Evolutionary conservation across 2,329 filamentous ascomycete genomes (phyloP).

Genomic region (Polytolypa hystricis): DNA sequence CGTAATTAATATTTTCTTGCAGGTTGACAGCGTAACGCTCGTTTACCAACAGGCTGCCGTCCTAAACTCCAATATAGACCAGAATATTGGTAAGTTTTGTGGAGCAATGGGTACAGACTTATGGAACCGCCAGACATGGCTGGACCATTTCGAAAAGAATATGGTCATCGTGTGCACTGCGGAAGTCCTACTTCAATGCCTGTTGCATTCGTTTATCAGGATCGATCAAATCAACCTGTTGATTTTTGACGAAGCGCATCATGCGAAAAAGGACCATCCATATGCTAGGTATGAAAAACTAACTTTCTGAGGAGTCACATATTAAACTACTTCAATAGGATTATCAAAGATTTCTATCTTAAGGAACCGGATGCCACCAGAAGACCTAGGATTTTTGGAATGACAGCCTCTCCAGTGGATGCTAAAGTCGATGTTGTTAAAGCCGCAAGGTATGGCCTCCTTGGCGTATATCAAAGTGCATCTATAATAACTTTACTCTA

Average conservation of each 20-base stretch:
- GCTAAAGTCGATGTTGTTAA: conserved; percentile 60
- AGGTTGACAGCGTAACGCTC: conserved; percentile 77
- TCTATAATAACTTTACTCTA: conserved; percentile 7
- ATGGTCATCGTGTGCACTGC: conserved; percentile 90
- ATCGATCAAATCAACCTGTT: conserved; percentile 81
- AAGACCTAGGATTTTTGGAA: conserved; percentile 75
- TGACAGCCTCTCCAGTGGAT: conserved; percentile 95
- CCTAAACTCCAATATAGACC: conserved; percentile 67
- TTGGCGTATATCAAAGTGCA: background rate
- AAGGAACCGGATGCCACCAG: conserved; percentile 32
- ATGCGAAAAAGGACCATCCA: conserved; percentile 85
- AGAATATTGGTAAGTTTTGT: conserved; percentile 61
- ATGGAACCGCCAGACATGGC: conserved; percentile 51
- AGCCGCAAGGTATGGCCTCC: conserved; percentile 44
- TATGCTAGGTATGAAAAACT: conserved; percentile 52
- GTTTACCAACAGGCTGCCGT: conserved; percentile 84
- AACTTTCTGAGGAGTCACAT: background rate
- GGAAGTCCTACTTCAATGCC: conserved; percentile 67
- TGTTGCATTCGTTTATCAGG: conserved; percentile 65
- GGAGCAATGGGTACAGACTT: conserved; percentile 56
- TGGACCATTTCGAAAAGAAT: conserved; percentile 47
- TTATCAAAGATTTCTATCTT: conserved; percentile 79
- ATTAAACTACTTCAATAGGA: conserved; percentile 32
- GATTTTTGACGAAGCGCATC: conserved; percentile 93
- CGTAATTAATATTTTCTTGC: conserved; percentile 11